Evolutionary conservation across 371 early-diverging fungal genomes (phyloP).

Genomic region (Thermomucor indicae-seudaticae): DNA sequence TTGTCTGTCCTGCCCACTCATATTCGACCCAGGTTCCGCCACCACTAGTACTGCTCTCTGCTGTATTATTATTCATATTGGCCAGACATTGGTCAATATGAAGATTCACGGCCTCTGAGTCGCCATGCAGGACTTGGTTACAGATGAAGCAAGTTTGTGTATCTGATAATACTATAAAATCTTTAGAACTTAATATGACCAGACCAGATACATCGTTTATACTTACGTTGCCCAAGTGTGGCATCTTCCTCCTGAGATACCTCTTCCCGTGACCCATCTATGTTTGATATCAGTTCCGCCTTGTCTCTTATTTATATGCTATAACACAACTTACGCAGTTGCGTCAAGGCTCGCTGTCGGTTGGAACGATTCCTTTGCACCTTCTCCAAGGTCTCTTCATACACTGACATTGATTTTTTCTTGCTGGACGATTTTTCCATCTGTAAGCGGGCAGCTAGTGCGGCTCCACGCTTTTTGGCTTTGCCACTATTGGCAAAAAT

Average conservation of each 20-base stretch:
- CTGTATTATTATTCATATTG: conserved; percentile 14
- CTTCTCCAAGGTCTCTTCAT: conserved; percentile 41
- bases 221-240: too few relatives aligned
- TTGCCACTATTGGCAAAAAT: conserved; percentile 21
- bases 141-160: conserved; percentile 72
- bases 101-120: conserved; percentile 55
- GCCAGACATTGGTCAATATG: conserved; percentile 72
- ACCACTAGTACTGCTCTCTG: neutral
- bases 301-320: conserved; percentile 1
- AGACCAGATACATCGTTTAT: neutral
- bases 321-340: conserved; percentile 8
- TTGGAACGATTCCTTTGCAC: conserved; percentile 33
- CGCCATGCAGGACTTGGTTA: conserved; percentile 53
- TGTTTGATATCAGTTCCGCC: too few relatives aligned
- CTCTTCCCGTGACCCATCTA: too few relatives aligned
- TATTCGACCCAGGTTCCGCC: conserved; percentile 65
- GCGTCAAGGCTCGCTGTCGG: conserved; percentile 16
- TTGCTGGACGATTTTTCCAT: conserved; percentile 33
- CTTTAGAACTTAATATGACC: neutral
- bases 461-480: conserved; percentile 54
- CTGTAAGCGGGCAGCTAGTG: conserved; percentile 49
- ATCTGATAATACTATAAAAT: neutral
- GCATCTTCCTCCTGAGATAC: too few relatives aligned
- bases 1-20: conserved; percentile 81
- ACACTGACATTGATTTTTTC: conserved; percentile 25